Percentiles rank a stretch among this genome's conserved stretches.
These are phyloP conservation scores for Fusarium chuoi DNA, from an alignment of 2,329 filamentous ascomycete genomes.

Conservation along the genomic window DNA sequence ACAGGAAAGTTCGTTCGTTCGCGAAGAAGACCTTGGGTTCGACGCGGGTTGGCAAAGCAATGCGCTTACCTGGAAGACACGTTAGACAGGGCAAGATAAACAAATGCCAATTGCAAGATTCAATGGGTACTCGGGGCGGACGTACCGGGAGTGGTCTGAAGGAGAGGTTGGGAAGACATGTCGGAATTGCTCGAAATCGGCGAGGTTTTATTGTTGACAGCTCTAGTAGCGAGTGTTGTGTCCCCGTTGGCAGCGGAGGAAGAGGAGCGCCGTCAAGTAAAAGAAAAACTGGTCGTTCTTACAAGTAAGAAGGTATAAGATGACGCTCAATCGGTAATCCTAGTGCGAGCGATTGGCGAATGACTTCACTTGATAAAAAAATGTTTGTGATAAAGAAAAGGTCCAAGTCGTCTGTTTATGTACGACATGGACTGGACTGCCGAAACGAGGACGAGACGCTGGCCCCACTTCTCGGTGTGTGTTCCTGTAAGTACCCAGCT, in stretches of 20 bases:
- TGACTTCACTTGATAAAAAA: slow-evolving; percentile 5
- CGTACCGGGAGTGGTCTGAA: slow-evolving; percentile 91
- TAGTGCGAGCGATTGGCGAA: slow-evolving; percentile 9
- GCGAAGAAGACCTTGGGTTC: slow-evolving; percentile 99
- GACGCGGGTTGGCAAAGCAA: slow-evolving; percentile 95
- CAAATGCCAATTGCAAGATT: not conserved
- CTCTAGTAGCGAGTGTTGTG: not conserved
- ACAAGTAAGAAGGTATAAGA: not conserved
- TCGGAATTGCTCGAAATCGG: slow-evolving; percentile 38
- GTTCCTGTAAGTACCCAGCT: slow-evolving; percentile 9
- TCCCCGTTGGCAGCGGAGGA: not conserved
- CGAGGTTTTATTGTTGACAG: slow-evolving; percentile 24
- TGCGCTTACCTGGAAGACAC: slow-evolving; percentile 83
- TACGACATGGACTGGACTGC: slow-evolving; percentile 31
- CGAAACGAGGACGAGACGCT: slow-evolving; percentile 23
- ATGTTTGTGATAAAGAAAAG: slow-evolving; percentile 27
- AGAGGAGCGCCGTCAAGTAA: not conserved
- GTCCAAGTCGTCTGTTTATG: slow-evolving; percentile 29
- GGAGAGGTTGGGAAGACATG: slow-evolving; percentile 97
- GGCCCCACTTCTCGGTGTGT: slow-evolving; percentile 23
- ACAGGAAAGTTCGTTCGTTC: slow-evolving; percentile 98
- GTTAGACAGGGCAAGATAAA: slow-evolving; percentile 26
- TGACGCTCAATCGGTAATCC: slow-evolving; percentile 7
- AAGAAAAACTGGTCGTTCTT: not conserved
- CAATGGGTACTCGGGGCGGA: slow-evolving; percentile 45